Evolutionary conservation across 345 rosid species (phyloP), one percentile per base, ranked within the genome.

Genomic region (Heritiera fomes): DNA sequence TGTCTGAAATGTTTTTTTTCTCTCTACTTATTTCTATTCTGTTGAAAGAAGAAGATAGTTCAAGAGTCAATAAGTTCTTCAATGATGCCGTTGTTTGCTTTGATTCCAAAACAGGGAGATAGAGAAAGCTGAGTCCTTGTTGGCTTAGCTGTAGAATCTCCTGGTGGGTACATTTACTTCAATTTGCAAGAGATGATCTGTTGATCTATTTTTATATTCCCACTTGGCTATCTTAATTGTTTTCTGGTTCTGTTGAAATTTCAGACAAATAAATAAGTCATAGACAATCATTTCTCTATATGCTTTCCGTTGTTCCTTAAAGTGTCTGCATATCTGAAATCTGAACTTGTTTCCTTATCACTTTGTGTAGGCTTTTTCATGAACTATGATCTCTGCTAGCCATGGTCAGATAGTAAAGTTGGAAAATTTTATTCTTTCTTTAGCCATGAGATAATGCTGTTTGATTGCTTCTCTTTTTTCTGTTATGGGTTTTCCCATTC

Each of bases 401-500:
- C 43, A 68, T 45, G 64, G 50, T 76, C 72, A 52, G 20, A 60
- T 30, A 13, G 71, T 52, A 52, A 34, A 50, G 70, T 77, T 80
- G 82, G 82, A 30, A 49, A 41, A 63, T 49, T 68, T 38, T 30
- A 55, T 58, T 75, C 34, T 30, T 17, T 64, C 6, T 11, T 32
- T 15, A 23, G 64, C 65, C 13, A 15, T 34, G n/a, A 23, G 18
- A 18, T 12, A 7, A 20, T 49, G 49, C 49, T 28, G 73, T 73
- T 78, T 52, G 80, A 28, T 32, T 63, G 52, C 68, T 23, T 18
- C 30, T 14, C 50, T n/a, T 71, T 12, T 67, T 28, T 43, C 67
- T 63, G 43, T 78, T 79, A n/a, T 74, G 77, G 52, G 63, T 80
- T 80, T 62, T 80, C 61, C 49, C 43, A 20, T 60, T 34, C 13